phyloP scores from a whole-genome alignment of 768 basidiomycete genomes.

The Leucosporidium yakuticum region DNA sequence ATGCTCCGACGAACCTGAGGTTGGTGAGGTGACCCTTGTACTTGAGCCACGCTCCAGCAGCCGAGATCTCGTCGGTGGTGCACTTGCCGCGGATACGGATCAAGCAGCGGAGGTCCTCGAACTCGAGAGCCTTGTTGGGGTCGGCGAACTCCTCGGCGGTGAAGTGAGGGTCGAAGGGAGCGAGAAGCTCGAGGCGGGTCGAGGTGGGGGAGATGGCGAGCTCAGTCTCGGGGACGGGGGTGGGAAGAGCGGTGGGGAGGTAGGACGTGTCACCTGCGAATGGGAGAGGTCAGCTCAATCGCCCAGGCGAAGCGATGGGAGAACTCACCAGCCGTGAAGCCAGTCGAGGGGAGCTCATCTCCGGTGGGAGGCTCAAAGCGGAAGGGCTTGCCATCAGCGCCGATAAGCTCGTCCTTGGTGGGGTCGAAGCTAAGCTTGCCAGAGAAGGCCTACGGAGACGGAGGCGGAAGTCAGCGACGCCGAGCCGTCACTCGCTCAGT shows the following conservation, averaged over 20 bases:
- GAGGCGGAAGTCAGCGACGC: no score
- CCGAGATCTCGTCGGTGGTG: constrained; percentile 97
- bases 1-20: constrained; percentile 20
- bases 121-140: constrained; percentile 55
- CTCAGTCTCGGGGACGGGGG: constrained; percentile 66
- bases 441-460: constrained; percentile 72
- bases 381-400: constrained; percentile 70
- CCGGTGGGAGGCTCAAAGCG: constrained; percentile 78
- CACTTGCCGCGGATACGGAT: constrained; percentile 96
- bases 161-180: constrained; percentile 79
- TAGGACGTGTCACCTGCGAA: constrained; percentile 52
- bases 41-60: constrained; percentile 97
- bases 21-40: constrained; percentile 62
- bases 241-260: constrained; percentile 68
- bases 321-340: constrained; percentile 65
- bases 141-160: constrained; percentile 27
- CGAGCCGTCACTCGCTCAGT: no score
- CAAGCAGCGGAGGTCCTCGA: constrained; percentile 73
- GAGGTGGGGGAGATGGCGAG: constrained; percentile 72
- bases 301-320: constrained; percentile 30
- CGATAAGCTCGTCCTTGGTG: constrained; percentile 61
- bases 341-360: constrained; percentile 70
- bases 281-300: background rate
- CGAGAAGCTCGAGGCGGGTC: constrained; percentile 75
- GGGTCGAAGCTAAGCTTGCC: constrained; percentile 93